Base-by-base conservation (phyloP, 2,329 filamentous ascomycete genomes). In the Zymoseptoria ardabiliae region DNA sequence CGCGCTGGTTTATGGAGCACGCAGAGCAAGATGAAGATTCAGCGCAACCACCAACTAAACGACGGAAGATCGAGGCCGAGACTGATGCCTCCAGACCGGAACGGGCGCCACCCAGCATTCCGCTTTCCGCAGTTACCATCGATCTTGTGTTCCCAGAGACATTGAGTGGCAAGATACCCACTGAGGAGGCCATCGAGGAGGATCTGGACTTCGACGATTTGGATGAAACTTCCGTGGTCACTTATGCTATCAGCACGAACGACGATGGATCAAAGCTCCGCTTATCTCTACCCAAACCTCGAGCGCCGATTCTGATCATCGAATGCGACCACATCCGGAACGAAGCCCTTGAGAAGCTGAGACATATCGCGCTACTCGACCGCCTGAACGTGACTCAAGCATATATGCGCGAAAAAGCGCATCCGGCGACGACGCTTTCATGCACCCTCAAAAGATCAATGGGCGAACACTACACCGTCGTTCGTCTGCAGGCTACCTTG, bases 1-100 rank as follows among this genome's bases (percentile, higher is more conserved):
- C 64, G 55, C 61, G 65, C 53, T 72, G 69, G 67, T 72, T 72
- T 56, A 54, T 72, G 3, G 66, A 68, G 55, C 66, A 66, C 41
- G 63, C 61, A 23, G 45, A 50, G 11, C 54, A 53, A 19, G 58
- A 59, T 28, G 58, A 59, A n/a, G 22, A 28, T n/a, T 13, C 35
- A 45, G 35, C 35, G 17, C 56, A 61, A 25, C 65, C 61, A 4
- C 67, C 68, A 7, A 67, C 56, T 54, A 72, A 71, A 61, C 61
- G 63, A 23, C 51, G 60, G 23, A 69, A 65, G 54, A 48, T 63
- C 4, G 54, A 56, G 30, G 19, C 7, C 22, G 23, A 48, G 8
- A 1, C 13, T 5, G 3, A 17, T 45, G 5, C 2, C 13, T 45
- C 35, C 41, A 2, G 8, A 52, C 10, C 20, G 30, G 3, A 56